These are phyloP conservation scores for Ceratopteris richardii DNA, from an alignment of 75 land plant genomes.

Conservation along the genomic window DNA sequence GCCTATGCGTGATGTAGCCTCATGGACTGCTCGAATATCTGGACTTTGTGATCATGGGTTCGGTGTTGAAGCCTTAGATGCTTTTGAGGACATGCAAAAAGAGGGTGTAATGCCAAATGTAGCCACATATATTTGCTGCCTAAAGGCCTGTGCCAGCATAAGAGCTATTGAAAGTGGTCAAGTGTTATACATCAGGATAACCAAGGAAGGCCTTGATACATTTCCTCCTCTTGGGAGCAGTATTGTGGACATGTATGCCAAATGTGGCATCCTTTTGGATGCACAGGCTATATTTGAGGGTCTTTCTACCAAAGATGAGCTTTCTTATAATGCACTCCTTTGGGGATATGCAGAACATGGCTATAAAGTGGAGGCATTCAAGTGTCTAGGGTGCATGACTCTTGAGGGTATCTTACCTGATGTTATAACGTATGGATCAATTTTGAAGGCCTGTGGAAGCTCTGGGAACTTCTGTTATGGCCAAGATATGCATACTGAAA, in stretches of 20 bases:
- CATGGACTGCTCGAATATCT: conserved; percentile 16
- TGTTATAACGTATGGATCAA: conserved; percentile 16
- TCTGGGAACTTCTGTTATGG: conserved; percentile 18
- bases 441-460: conserved; percentile 23
- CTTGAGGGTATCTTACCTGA: conserved; percentile 10
- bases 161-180: conserved; percentile 13
- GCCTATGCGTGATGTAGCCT: conserved; percentile 27
- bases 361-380: conserved; percentile 11
- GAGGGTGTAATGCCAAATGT: conserved; percentile 12
- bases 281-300: conserved; percentile 13
- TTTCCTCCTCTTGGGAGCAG: conserved; percentile 24
- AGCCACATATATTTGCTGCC: conserved; percentile 7
- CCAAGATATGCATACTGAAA: conserved; percentile 6
- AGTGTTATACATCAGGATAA: conserved; percentile 6
- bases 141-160: conserved; percentile 17
- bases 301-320: conserved; percentile 4
- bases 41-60: neutral
- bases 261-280: conserved; percentile 21
- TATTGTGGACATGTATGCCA: conserved; percentile 24
- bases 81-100: conserved; percentile 39
- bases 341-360: conserved; percentile 21
- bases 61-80: conserved; percentile 33
- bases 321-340: conserved; percentile 27
- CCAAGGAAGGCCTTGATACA: conserved; percentile 19
- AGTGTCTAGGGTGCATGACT: conserved; percentile 2